phyloP scores from a whole-genome alignment of 2,329 filamentous ascomycete species.

The Zymoseptoria passerinii region DNA sequence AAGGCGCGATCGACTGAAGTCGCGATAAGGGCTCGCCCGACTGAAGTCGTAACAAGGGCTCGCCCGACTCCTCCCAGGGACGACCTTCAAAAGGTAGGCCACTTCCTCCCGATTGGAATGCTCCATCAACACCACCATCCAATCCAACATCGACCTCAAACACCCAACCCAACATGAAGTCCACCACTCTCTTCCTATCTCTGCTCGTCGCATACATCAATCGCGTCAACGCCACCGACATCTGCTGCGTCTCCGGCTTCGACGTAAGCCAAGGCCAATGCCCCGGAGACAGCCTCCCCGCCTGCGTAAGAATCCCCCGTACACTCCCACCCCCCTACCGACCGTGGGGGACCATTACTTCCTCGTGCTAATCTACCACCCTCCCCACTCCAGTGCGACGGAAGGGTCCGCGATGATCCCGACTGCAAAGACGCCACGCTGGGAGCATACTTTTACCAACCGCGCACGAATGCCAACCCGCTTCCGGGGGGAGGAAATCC shows the following conservation, averaged over 20 bases:
- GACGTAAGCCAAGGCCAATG: not conserved
- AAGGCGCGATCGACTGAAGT: too few species aligned
- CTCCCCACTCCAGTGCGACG: not conserved
- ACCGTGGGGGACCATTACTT: too few species aligned
- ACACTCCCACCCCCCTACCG: too few species aligned
- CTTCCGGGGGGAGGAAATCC: not conserved
- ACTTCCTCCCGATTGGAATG: not conserved
- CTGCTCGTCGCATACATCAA: not conserved
- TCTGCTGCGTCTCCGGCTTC: not conserved
- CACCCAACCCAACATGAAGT: slow-evolving; percentile 3
- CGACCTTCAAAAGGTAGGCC: not conserved
- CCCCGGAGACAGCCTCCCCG: not conserved
- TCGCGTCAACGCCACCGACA: not conserved
- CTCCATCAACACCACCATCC: not conserved
- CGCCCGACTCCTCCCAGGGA: too few species aligned
- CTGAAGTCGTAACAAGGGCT: too few species aligned
- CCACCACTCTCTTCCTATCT: slow-evolving; percentile 1
- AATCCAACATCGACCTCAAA: not conserved
- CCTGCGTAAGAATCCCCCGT: too few species aligned
- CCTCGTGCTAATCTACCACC: too few species aligned
- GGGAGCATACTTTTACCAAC: not conserved
- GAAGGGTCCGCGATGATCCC: not conserved
- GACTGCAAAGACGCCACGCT: not conserved
- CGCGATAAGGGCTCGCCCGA: too few species aligned
- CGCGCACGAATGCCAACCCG: not conserved